Percentiles rank a stretch among this genome's conserved stretches.
phyloP scores from a whole-genome alignment of 164 flowering plant genomes.

The Liriodendron chinense region DNA sequence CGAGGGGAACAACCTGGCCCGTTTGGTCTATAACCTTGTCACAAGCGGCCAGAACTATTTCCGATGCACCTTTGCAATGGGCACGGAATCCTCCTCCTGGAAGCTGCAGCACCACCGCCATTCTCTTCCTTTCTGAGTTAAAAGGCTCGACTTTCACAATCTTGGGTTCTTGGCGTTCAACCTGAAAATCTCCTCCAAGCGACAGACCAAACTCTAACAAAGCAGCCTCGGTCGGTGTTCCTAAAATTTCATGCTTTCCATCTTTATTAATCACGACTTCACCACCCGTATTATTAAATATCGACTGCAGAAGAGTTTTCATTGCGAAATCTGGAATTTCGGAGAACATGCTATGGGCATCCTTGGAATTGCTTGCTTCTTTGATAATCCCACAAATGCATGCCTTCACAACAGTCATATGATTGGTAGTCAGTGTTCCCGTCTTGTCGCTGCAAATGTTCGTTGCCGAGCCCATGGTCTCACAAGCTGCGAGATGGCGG shows the following conservation, averaged over 20 bases:
- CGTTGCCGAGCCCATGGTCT: slow-evolving; percentile 97
- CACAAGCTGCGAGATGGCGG: slow-evolving; percentile 91
- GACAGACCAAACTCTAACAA: slow-evolving; percentile 79
- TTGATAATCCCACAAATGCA: slow-evolving; percentile 64
- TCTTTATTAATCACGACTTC: slow-evolving; percentile 64
- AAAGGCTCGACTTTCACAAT: slow-evolving; percentile 87
- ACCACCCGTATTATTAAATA: slow-evolving; percentile 91
- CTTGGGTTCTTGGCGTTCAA: slow-evolving; percentile 46
- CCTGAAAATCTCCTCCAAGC: slow-evolving; percentile 75
- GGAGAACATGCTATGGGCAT: slow-evolving; percentile 19
- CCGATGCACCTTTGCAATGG: slow-evolving; percentile 92
- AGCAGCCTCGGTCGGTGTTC: slow-evolving; percentile 91
- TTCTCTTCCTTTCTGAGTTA: slow-evolving; percentile 83
- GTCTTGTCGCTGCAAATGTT: slow-evolving; percentile 96
- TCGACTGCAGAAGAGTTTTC: slow-evolving; percentile 62
- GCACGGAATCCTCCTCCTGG: slow-evolving; percentile 66
- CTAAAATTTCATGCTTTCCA: slow-evolving; percentile 67
- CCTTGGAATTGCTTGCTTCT: slow-evolving; percentile 36
- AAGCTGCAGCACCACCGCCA: slow-evolving; percentile 81
- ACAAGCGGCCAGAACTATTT: slow-evolving; percentile 81
- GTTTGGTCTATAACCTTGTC: slow-evolving; percentile 54
- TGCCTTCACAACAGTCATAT: slow-evolving; percentile 87
- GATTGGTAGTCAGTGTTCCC: slow-evolving; percentile 92
- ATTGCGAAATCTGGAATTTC: slow-evolving; percentile 55
- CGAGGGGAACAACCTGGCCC: slow-evolving; percentile 67